Evolutionary conservation across 2,329 filamentous ascomycete species (phyloP).

Genomic region (Penicillium griseofulvum): DNA sequence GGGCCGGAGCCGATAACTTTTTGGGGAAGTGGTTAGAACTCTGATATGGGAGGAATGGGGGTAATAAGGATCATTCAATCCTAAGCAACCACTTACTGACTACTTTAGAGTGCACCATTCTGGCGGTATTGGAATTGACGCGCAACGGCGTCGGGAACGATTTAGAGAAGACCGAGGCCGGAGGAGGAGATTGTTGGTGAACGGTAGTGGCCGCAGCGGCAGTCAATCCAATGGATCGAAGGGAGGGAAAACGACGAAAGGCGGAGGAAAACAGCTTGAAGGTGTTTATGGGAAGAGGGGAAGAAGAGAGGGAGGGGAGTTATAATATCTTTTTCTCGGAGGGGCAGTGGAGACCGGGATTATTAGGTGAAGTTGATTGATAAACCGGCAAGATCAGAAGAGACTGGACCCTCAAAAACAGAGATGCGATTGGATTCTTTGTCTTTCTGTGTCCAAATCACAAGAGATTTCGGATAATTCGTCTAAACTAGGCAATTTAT

Average conservation of each 20-base stretch:
- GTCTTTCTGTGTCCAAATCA: slow-evolving; percentile 3
- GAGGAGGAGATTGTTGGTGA: slow-evolving; percentile 56
- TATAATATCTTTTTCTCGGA: slow-evolving; percentile 12
- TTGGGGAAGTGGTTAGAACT: slow-evolving; percentile 15
- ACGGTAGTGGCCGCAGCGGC: slow-evolving; percentile 69
- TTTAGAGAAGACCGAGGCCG: slow-evolving; percentile 35
- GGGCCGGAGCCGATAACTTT: slow-evolving; percentile 87
- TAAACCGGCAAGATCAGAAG: slow-evolving; percentile 15
- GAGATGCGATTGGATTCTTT: slow-evolving; percentile 7
- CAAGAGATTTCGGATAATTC: not conserved
- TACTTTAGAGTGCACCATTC: slow-evolving; percentile 88
- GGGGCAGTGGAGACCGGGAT: slow-evolving; percentile 21
- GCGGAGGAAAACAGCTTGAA: slow-evolving; percentile 91
- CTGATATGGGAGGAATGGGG: not conserved
- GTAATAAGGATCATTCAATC: slow-evolving; percentile 14
- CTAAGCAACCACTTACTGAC: slow-evolving; percentile 64
- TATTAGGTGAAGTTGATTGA: slow-evolving; percentile 17
- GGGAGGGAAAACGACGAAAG: slow-evolving; percentile 63
- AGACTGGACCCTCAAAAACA: not conserved
- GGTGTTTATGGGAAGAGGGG: slow-evolving; percentile 40
- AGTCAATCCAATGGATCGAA: slow-evolving; percentile 71
- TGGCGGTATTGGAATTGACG: slow-evolving; percentile 39
- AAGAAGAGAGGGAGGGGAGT: slow-evolving; percentile 10
- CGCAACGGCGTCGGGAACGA: slow-evolving; percentile 40
- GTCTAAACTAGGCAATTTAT: not conserved